Conservation (phyloP, 164 flowering plant genomes). For the Macadamia integrifolia region DNA sequence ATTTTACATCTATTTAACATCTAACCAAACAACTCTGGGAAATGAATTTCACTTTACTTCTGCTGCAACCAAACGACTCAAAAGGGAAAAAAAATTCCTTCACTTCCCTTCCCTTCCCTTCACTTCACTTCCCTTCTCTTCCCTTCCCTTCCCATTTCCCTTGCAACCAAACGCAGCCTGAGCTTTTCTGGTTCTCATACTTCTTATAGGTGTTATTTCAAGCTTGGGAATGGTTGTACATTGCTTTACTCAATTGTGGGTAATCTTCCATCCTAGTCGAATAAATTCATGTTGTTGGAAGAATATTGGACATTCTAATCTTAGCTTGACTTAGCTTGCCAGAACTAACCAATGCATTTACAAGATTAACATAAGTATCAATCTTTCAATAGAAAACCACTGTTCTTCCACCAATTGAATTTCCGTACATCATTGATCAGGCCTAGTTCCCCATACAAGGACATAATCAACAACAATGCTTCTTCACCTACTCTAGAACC, state of each 20-base stretch:
- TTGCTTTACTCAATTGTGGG: neutral
- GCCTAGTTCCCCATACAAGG: conserved; percentile 16
- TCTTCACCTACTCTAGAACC: conserved; percentile 6
- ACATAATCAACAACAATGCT: conserved; percentile 12
- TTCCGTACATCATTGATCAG: conserved; percentile 9
- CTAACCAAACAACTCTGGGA: too few species aligned
- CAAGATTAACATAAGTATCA: conserved; percentile 13
- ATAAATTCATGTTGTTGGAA: conserved; percentile 11
- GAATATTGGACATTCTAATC: conserved; percentile 12
- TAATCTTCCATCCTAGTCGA: conserved; percentile 12
- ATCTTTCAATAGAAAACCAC: conserved; percentile 1
- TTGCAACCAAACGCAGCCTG: too few species aligned
- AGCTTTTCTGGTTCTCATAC: too few species aligned
- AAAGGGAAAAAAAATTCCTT: too few species aligned
- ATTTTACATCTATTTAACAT: too few species aligned
- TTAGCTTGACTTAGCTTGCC: conserved; percentile 18
- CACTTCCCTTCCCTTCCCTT: too few species aligned
- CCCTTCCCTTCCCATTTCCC: too few species aligned
- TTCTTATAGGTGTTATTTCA: too few species aligned
- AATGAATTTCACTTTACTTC: too few species aligned
- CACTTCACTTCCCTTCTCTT: too few species aligned
- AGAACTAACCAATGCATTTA: conserved; percentile 13
- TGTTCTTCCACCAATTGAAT: conserved; percentile 10
- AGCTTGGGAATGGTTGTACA: too few species aligned
- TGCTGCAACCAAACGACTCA: too few species aligned